Base-by-base conservation (phyloP, 2,329 filamentous ascomycete species). In the Diaporthe sp. region DNA sequence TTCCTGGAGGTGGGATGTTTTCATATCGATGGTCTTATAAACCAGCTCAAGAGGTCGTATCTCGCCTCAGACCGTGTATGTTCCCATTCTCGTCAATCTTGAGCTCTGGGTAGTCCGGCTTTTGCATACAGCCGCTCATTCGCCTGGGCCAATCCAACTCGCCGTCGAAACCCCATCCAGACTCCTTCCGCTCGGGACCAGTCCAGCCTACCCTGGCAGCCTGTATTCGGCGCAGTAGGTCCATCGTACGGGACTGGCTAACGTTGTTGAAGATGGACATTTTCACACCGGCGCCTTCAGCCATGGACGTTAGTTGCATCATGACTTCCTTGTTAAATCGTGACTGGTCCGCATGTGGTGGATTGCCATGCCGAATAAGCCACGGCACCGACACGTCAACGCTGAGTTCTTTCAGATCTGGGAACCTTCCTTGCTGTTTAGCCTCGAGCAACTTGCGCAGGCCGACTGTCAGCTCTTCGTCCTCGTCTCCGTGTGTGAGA, bases 91-190 rank as follows among this genome's bases (percentile, higher is more conserved):
- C n/a, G 49, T 73, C 71, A 22, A 73, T 53, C 58, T 25, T 65
- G 34, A 73, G 47, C 58, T 73, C 47, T 22, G 71, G 71, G 57
- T 73, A 73, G 47, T 65, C 71, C 2, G 71, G 71, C 31, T 31
- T 73, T 25, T 63, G 25, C 71, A 73, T 73, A 20, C 71, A 73
- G n/a, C 58, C 47, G 22, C 58, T 73, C 71, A 73, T 73, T 17
- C 71, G 44, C 22, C 47, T 34, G 10, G 71, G 71, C 71, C 71
- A 73, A 1, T 65, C n/a, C 10, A 73, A 20, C n/a, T 73, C 71
- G 22, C 71, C 34, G 28, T 73, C 58, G 9, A 73, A 73, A 1
- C 71, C 71, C 71, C 71, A 73, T 7, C n/a, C 44, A 25, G 25
- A 28, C 42, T 73, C 71, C 47, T 13, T 44, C 3, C 71, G 47